Evolutionary conservation across 768 basidiomycete genomes (phyloP), one percentile per base, ranked within the genome.

Genomic region (Suillus placidus): DNA sequence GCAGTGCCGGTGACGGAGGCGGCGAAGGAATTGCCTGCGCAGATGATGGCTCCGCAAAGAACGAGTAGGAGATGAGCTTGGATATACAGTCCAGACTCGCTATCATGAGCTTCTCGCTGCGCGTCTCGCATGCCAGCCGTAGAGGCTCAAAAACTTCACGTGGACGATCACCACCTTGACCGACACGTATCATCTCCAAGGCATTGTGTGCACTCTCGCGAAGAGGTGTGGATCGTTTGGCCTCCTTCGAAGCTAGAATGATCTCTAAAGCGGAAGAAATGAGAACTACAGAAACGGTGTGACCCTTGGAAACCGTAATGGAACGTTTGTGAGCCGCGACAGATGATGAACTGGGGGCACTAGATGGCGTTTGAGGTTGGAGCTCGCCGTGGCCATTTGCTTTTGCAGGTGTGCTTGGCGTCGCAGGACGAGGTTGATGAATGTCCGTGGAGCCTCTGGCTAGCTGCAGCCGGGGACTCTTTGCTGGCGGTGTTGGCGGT

Each of bases 31-130:
- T 70, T 5, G 79, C 43, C 70, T 78, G 40, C 77, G 77, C 65
- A 10, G 82, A 76, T 42, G 82, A 79, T 38, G 85, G 77, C 70
- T 97, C 96, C 51, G 87, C 86, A 73, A 99, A 98, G 85, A 99
- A 99, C 32, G 94, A 95, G 77, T 99, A 94, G 8, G 95, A 96
- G 68, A 99, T 93, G 69, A 99, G 87, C 78, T 99, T 99, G 63
- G 95, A 94, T 66, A 98, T 95, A 73, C 97, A 96, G 78, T 99
- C 97, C 76, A 99, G 81, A 71, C 96, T 97, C 20, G 95, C 93
- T 74, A 97, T 94, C 90, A 95, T 93, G 40, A 99, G 85, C 70
- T 94, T 94, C 75, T 98, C 95, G 68, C 85, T 92, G 61, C 89
- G 86, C 5, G 96, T 98, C 81, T 99, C 97, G 80, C 97, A 99